phyloP scores from a whole-genome alignment of 108 stramenopile genomes.

The Epipyxis sp. region DNA sequence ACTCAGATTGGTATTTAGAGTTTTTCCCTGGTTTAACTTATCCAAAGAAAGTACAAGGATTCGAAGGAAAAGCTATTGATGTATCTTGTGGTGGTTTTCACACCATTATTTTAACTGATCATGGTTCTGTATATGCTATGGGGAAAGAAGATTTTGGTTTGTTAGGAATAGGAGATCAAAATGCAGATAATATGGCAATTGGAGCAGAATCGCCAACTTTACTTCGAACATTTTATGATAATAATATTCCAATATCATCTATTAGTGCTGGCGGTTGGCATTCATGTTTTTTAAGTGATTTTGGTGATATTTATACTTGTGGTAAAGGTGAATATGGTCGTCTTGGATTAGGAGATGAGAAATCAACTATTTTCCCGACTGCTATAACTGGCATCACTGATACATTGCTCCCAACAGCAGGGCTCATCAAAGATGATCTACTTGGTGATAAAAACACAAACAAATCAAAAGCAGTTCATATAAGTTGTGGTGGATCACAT shows the following conservation, averaged over 20 bases:
- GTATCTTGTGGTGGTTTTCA: slow-evolving; percentile 26
- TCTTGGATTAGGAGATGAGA: neutral
- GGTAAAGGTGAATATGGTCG: slow-evolving; percentile 34
- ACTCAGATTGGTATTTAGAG: neutral
- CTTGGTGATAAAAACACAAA: too few relatives aligned
- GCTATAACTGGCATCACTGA: too few relatives aligned
- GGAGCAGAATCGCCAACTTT: slow-evolving; percentile 1
- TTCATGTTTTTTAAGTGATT: neutral
- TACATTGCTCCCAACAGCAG: too few relatives aligned
- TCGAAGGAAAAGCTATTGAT: neutral
- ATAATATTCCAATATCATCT: neutral
- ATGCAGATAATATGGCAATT: neutral
- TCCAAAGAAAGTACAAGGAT: slow-evolving; percentile 4
- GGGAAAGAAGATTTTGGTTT: slow-evolving; percentile 30
- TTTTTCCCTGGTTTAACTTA: neutral
- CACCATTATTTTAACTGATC: neutral
- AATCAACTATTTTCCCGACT: neutral
- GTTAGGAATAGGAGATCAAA: neutral
- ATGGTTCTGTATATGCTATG: neutral
- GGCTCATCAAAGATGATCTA: too few relatives aligned
- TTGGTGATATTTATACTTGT: slow-evolving; percentile 3
- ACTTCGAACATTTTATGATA: neutral
- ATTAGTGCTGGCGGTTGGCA: slow-evolving; percentile 23
- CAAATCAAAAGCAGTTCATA: neutral
- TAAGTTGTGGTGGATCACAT: slow-evolving; percentile 8